phyloP scores from a whole-genome alignment of 805 yeast species.

The Saitoella complicata region DNA sequence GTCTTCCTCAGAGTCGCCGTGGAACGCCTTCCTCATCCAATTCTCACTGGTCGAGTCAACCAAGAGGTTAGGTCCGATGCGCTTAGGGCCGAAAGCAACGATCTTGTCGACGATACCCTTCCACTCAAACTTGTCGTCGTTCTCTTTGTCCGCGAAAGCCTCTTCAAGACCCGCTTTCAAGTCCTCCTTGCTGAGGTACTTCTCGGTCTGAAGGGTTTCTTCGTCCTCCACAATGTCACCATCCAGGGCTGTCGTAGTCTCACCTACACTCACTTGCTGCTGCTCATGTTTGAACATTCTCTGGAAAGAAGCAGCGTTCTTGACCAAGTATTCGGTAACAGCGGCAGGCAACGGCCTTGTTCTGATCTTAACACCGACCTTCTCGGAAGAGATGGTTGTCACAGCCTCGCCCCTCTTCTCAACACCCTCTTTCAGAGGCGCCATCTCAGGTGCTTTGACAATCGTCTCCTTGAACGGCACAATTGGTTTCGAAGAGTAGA shows the following conservation, averaged over 20 bases:
- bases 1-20: background rate
- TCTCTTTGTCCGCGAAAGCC: slow-evolving; percentile 18
- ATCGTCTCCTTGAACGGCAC: slow-evolving; percentile 90
- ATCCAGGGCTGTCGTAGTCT: slow-evolving; percentile 7
- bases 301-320: slow-evolving; percentile 7
- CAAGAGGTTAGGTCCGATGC: slow-evolving; percentile 59
- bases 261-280: background rate
- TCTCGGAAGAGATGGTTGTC: slow-evolving; percentile 32
- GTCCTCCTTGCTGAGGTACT: slow-evolving; percentile 16
- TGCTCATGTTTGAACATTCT: background rate
- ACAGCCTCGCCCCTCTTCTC: slow-evolving; percentile 31
- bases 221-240: slow-evolving; percentile 9
- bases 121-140: slow-evolving; percentile 15
- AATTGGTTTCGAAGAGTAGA: slow-evolving; percentile 75
- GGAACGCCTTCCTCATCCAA: background rate
- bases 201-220: slow-evolving; percentile 12
- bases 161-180: slow-evolving; percentile 23
- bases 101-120: slow-evolving; percentile 23
- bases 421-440: slow-evolving; percentile 30
- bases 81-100: slow-evolving; percentile 60
- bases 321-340: slow-evolving; percentile 32
- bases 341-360: slow-evolving; percentile 40
- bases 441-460: slow-evolving; percentile 33
- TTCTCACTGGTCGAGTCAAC: slow-evolving; percentile 31
- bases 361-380: slow-evolving; percentile 26